These are phyloP conservation scores for Ramularia endophylla DNA, from an alignment of 2,329 filamentous ascomycete genomes.

Conservation along the genomic window DNA sequence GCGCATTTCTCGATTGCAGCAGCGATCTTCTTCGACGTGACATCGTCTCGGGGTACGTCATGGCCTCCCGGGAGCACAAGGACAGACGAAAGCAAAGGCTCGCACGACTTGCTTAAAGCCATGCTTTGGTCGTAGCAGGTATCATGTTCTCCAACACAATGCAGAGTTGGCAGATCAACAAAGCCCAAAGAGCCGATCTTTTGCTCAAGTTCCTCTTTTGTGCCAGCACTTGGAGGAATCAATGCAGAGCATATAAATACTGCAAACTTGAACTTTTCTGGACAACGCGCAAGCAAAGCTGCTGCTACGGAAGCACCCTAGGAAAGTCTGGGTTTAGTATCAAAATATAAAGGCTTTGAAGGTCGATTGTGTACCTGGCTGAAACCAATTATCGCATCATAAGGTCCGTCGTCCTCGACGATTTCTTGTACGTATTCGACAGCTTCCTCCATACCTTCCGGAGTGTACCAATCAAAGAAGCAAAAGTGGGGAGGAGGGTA, in stretches of 20 bases:
- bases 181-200: constrained; percentile 3
- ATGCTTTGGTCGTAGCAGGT: constrained; percentile 1
- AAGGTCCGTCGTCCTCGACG: constrained; percentile 6
- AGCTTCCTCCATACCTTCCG: constrained; percentile 3
- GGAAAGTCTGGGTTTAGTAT: no score
- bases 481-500: constrained; percentile 5
- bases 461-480: constrained; percentile 3
- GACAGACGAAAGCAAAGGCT: neutral
- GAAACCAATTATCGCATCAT: constrained; percentile 7
- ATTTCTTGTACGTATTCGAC: constrained; percentile 5
- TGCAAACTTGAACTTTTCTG: constrained; percentile 2
- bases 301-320: neutral
- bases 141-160: constrained; percentile 5
- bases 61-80: neutral
- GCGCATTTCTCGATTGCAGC: neutral
- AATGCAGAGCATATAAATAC: constrained; percentile 4
- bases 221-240: constrained; percentile 1
- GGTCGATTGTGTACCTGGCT: constrained; percentile 2
- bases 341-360: no score
- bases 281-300: neutral
- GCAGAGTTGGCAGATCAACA: constrained; percentile 4
- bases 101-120: neutral
- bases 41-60: neutral
- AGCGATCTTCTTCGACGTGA: neutral
- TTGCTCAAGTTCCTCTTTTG: constrained; percentile 1